Evolutionary conservation across 441 rosid genomes (phyloP), one percentile per base, ranked within the genome.

Genomic region (Hura crepitans): DNA sequence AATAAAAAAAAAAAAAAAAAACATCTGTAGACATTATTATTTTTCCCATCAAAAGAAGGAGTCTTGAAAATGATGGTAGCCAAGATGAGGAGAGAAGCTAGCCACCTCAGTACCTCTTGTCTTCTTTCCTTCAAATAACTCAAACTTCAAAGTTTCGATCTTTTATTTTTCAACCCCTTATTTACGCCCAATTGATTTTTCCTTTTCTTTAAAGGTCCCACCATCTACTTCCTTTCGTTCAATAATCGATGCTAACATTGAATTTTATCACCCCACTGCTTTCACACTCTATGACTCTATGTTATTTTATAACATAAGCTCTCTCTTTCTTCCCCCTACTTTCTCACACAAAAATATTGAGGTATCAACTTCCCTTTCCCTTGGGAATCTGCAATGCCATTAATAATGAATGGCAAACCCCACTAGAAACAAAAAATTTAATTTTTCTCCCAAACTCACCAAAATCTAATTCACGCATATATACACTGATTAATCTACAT

Each of bases 301-400:
- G n/a, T 30, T 45, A 50, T 47, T 33, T n/a, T 13, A 69, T 33
- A 58, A 77, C 68, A 69, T 73, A 43, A 79, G 59, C 69, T 56
- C 30, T 69, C 25, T 25, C 37, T 66, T 14, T 59, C 50, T 60
- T 74, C 51, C 53, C 68, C 62, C 54, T 69, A 72, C 76, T 82
- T 76, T 72, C 73, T 67, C 81, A 57, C 78, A 76, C 81, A 56
- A 71, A 72, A 74, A 78, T 75, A 73, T 59, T 69, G 45, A 72
- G 62, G 54, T 33, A 62, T 54, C 74, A 66, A 77, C 68, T 69
- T 58, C 83, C 86, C 78, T 62, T 56, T 71, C 86, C 90, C 83
- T 89, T 85, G 98, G 98, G 96, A 93, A 93, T 89, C 93, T 74
- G 98, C 97, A 85, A 82, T 71, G 81, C 81, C 85, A 84, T 81